Base-by-base conservation (phyloP, 2,329 filamentous ascomycete species). In the Ceratocystiopsis brevicomis region DNA sequence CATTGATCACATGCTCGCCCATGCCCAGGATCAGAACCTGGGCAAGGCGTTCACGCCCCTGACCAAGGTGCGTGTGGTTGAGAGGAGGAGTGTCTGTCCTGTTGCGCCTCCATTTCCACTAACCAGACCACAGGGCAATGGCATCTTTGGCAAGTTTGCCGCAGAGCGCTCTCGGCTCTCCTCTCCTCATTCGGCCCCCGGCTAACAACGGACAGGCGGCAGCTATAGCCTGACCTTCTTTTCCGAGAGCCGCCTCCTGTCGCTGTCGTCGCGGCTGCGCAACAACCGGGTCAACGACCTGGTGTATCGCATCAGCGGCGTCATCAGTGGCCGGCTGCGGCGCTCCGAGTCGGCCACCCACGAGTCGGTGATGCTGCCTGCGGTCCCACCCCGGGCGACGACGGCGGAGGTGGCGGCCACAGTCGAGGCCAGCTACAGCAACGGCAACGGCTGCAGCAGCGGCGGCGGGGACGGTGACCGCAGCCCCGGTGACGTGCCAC, bases 261-360 rank as follows among this genome's bases (percentile, higher is more conserved):
- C 56, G 3, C 41, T 58, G 12, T 53, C 55, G 3, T 49, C 45
- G 3, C 53, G 53, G 1, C 47, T 58, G 3, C 46, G 47, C 12
- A 57, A 57, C 44, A 52, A 52, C 34, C 56, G 53, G 42, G 53
- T 58, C 37, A 53, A 53, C 15, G 51, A 56, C 17, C 46, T 58
- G 11, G 49, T 56, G 1, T 45, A 48, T 16, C 49, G 53, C 35
- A 57, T 59, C 41, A 53, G 53, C 11, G 41, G 42, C 12, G 42
- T 54, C 16, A 50, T 58, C 34, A 41, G 40, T 19, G 38, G 46
- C 12, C 47, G 52, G 0, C 15, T 53, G 4, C 48, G 45, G 6
- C 42, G 47, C 44, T 44, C 39, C 16, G 30, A 39, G 18, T 30
- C 40, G 2, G 14, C 34, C 3, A 13, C 33, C 10, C 33, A 15